These are phyloP conservation scores for Globisporangium acanthophoron DNA, from an alignment of 352 stramenopile genomes.

Conservation along the genomic window DNA sequence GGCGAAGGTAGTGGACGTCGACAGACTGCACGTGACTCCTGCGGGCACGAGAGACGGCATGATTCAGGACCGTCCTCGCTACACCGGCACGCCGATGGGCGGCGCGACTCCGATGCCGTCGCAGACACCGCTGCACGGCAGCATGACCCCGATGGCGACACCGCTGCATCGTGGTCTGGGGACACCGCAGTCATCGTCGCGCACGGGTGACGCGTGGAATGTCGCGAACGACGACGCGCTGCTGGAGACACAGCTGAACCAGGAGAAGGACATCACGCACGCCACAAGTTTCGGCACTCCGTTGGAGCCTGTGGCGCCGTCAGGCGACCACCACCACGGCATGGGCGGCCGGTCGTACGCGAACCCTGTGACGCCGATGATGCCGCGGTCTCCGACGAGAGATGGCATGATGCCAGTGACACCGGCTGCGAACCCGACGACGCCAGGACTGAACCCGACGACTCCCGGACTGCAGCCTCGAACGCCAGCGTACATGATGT, in stretches of 20 bases:
- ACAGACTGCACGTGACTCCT: slow-evolving; percentile 68
- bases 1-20: slow-evolving; percentile 83
- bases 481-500: slow-evolving; percentile 74
- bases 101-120: slow-evolving; percentile 73
- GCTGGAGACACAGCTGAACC: slow-evolving; percentile 84
- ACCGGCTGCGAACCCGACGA: slow-evolving; percentile 65
- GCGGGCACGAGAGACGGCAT: slow-evolving; percentile 75
- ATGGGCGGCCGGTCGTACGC: slow-evolving; percentile 44
- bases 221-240: slow-evolving; percentile 83
- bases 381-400: slow-evolving; percentile 55
- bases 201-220: slow-evolving; percentile 74
- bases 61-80: slow-evolving; percentile 67
- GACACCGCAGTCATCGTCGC: slow-evolving; percentile 62
- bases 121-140: slow-evolving; percentile 78
- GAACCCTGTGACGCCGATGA: slow-evolving; percentile 46
- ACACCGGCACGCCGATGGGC: slow-evolving; percentile 72
- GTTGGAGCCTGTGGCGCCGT: slow-evolving; percentile 66
- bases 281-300: slow-evolving; percentile 82
- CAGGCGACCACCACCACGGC: slow-evolving; percentile 43
- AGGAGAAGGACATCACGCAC: slow-evolving; percentile 88
- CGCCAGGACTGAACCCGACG: slow-evolving; percentile 75
- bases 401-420: slow-evolving; percentile 66
- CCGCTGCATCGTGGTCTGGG: slow-evolving; percentile 77
- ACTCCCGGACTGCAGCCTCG: slow-evolving; percentile 73
- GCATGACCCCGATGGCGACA: slow-evolving; percentile 86